Conservation (phyloP, 2,329 filamentous ascomycete species). For the Beauveria varroae region DNA sequence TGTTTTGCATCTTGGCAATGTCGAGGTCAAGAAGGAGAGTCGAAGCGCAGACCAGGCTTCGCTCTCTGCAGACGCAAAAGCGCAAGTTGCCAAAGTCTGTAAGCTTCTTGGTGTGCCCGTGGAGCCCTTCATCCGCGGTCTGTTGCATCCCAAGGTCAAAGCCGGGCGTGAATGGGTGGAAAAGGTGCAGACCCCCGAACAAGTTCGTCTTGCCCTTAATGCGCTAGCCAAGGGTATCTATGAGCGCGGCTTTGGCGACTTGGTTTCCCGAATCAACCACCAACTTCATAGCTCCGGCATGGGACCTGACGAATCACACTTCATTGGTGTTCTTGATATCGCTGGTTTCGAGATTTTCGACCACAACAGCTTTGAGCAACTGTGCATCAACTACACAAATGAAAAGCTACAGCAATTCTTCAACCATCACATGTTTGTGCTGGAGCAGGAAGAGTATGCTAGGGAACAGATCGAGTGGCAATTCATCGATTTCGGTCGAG, state of each 20-base stretch:
- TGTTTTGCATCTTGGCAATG: conserved; percentile 88
- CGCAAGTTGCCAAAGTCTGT: conserved; percentile 72
- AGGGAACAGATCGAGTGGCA: conserved; percentile 98
- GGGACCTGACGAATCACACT: conserved; percentile 80
- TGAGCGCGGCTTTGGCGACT: conserved; percentile 87
- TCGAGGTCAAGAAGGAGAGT: conserved; percentile 84
- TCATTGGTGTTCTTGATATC: conserved; percentile 97
- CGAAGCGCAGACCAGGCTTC: conserved; percentile 85
- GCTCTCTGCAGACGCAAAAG: conserved; percentile 65
- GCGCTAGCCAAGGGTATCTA: conserved; percentile 96
- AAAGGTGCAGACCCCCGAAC: conserved; percentile 95
- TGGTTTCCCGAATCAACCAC: conserved; percentile 84
- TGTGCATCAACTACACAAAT: conserved; percentile 99
- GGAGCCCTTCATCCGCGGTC: conserved; percentile 78
- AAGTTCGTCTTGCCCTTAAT: conserved; percentile 83
- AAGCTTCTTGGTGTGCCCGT: conserved; percentile 74
- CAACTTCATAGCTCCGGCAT: conserved; percentile 83
- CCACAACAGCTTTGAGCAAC: conserved; percentile 94
- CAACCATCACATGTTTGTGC: conserved; percentile 99
- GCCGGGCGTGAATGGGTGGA: conserved; percentile 97
- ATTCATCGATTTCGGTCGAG: conserved; percentile 97
- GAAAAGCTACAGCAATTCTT: conserved; percentile 99
- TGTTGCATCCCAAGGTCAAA: conserved; percentile 90
- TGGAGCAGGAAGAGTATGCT: conserved; percentile 97
- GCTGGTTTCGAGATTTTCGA: conserved; percentile 99